Evolutionary conservation across 176 grass and related monocot species (phyloP), one percentile per base, ranked within the genome.

Genomic region (Musa schizocarpa): DNA sequence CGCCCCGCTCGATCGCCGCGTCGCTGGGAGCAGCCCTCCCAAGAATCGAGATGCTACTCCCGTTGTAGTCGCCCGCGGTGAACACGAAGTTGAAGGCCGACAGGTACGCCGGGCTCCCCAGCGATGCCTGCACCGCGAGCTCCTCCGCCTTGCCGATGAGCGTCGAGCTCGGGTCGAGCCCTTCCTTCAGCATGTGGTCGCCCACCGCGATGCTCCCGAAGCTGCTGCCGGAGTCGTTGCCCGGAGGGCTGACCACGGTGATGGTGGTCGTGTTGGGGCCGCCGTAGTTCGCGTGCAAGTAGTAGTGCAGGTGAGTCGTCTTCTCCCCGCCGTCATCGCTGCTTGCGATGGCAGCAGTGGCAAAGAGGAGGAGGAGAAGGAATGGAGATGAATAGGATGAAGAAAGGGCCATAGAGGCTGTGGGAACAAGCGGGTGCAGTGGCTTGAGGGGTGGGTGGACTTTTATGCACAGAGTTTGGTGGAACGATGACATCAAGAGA

Each of bases 101-200:
- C 72, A 17, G 14, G 50, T 82, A 49, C 64, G 17, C 80, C 20
- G 80, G 76, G 27, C 62, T 76, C 14, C 9, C 20, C 20, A 80
- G 65, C 0, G 69, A 73, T 27, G 76, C 64, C 26, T 79, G 80
- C 64, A 56, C 65, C 71, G 74, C 78, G 1, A 77, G 53, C 14
- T 81, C 80, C 80, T 83, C 80, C 19, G 80, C 80, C 26, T 80
- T 70, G 3, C 85, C 80, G 11, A 83, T 29, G 21, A 64, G 50
- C 72, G 17, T 22, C 55, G 85, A 83, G 64, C 70, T 10, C 56
- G 63, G 71, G 50, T 19, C 16, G 20, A 65, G 17, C 0, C 76
- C 85, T n/a, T 83, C 85, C 56, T 76, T 87, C 76, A 87, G 72
- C n/a, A 68, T 7, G 53, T 82, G 71, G n/a, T 82, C 80, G 52